phyloP scores from a whole-genome alignment of 768 basidiomycete species.

The Boletales sp. region DNA sequence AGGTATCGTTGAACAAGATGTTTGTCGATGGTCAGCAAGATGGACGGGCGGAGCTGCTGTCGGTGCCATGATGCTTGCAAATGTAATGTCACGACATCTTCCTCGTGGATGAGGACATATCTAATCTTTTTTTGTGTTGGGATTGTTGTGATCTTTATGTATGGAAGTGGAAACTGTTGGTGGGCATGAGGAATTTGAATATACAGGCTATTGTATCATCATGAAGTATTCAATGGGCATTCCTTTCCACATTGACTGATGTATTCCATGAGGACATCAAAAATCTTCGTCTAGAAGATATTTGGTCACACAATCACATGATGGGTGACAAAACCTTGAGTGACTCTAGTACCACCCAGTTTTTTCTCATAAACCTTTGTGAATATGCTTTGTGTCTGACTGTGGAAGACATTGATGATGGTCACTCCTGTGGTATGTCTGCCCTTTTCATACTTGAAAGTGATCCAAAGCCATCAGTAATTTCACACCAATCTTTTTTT shows the following conservation, averaged over 20 bases:
- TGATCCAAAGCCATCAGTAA: too few species aligned
- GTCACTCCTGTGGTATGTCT: conserved; percentile 71
- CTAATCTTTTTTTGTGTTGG: too few species aligned
- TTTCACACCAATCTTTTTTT: too few species aligned
- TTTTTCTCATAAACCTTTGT: conserved; percentile 75
- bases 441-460: conserved; percentile 28
- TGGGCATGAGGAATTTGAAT: not conserved
- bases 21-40: conserved; percentile 26
- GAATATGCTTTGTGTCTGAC: too few species aligned
- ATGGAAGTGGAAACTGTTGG: too few species aligned
- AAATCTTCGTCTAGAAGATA: conserved; percentile 48
- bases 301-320: too few species aligned
- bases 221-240: conserved; percentile 51
- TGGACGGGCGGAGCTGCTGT: conserved; percentile 6
- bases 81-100: not conserved
- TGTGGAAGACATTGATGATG: conserved; percentile 73
- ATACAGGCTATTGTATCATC: not conserved
- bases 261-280: conserved; percentile 59
- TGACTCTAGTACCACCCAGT: conserved; percentile 66
- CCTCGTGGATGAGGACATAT: too few species aligned
- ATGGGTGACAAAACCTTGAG: too few species aligned
- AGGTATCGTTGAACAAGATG: conserved; percentile 12
- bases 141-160: too few species aligned
- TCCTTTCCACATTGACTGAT: conserved; percentile 54
- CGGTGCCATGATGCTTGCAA: not conserved